These are phyloP conservation scores for Penicillium occitanis DNA, from an alignment of 2,329 filamentous ascomycete genomes.

Conservation along the genomic window DNA sequence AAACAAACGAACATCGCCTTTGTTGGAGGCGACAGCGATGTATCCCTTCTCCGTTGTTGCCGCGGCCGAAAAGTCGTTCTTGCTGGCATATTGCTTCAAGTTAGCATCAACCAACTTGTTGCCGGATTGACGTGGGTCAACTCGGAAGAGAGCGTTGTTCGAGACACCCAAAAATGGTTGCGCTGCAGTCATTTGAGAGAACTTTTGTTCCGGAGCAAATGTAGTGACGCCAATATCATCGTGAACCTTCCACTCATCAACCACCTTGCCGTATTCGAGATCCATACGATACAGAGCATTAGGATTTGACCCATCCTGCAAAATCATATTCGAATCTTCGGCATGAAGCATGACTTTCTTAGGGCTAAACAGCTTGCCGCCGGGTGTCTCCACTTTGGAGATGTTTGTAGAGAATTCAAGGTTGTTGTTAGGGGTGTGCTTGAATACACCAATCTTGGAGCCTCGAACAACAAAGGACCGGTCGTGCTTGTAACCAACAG, in stretches of 20 bases:
- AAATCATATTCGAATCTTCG: conserved; percentile 83
- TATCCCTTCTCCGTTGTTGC: conserved; percentile 96
- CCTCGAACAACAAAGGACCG: conserved; percentile 95
- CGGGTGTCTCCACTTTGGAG: conserved; percentile 87
- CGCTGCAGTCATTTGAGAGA: conserved; percentile 92
- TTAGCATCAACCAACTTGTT: conserved; percentile 91
- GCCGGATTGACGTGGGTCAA: conserved; percentile 86
- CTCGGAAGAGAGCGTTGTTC: conserved; percentile 85
- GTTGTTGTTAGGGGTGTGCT: conserved; percentile 87
- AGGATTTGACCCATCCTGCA: conserved; percentile 78
- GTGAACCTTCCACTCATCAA: conserved; percentile 98
- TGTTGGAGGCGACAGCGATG: conserved; percentile 94
- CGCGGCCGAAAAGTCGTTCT: conserved; percentile 94
- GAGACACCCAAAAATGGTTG: conserved; percentile 95
- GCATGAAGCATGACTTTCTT: conserved; percentile 97
- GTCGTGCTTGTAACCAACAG: conserved; percentile 95
- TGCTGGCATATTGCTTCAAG: conserved; percentile 92
- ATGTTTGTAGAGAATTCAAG: conserved; percentile 97
- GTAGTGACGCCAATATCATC: conserved; percentile 91
- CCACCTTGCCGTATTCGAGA: conserved; percentile 93
- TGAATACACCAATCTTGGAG: conserved; percentile 98
- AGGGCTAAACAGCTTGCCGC: conserved; percentile 83
- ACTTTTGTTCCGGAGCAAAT: conserved; percentile 91
- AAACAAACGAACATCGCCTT: conserved; percentile 95
- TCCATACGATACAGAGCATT: conserved; percentile 97